These are phyloP conservation scores for Pseudodiploospora longispora DNA, from an alignment of 2,329 filamentous ascomycete genomes.

Conservation along the genomic window DNA sequence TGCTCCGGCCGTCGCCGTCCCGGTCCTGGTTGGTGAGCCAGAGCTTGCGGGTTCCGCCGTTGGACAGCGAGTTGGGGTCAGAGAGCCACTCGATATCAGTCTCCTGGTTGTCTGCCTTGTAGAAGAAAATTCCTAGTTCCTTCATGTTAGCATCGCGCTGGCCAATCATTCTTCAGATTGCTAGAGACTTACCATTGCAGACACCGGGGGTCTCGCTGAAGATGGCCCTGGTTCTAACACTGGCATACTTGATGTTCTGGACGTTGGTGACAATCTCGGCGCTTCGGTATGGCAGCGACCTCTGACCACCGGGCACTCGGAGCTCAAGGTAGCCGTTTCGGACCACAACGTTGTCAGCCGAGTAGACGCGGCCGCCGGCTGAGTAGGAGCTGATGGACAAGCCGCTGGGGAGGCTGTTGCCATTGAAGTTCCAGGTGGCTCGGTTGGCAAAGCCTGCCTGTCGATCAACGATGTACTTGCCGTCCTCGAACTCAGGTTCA, in stretches of 20 bases:
- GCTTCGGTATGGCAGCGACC: conserved; percentile 14
- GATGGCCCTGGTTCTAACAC: conserved; percentile 20
- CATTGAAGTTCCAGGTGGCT: conserved; percentile 13
- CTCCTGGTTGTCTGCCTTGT: conserved; percentile 19
- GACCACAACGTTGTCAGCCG: conserved; percentile 13
- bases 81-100: conserved; percentile 26
- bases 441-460: conserved; percentile 15
- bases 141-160: not conserved
- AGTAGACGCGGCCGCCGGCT: conserved; percentile 8
- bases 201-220: conserved; percentile 20
- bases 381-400: conserved; percentile 16
- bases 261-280: conserved; percentile 17
- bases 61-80: conserved; percentile 18
- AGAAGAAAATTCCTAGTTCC: conserved; percentile 22
- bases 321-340: conserved; percentile 21
- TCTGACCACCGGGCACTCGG: conserved; percentile 18
- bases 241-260: conserved; percentile 21
- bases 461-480: conserved; percentile 17
- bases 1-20: conserved; percentile 13
- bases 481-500: conserved; percentile 8
- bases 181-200: conserved; percentile 18
- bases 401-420: conserved; percentile 14
- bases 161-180: not conserved
- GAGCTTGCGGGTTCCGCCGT: conserved; percentile 16
- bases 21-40: conserved; percentile 25